Percentiles rank a stretch among this genome's conserved stretches.
Conservation (phyloP, 75 land plant species). For the Chamaecyparis obtusa region DNA sequence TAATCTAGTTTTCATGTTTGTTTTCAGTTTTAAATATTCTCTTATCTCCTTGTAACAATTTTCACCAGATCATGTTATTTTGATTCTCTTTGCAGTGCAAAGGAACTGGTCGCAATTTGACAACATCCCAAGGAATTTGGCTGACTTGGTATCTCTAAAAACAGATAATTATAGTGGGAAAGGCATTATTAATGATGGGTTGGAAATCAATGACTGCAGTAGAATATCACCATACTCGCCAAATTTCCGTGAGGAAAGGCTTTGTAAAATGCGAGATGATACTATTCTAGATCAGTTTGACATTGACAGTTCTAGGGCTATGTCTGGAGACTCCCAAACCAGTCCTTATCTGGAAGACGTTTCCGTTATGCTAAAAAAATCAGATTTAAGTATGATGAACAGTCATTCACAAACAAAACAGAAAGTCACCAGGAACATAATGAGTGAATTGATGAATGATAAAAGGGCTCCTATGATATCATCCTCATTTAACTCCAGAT, state of each 20-base stretch:
- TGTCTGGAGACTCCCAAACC: neutral
- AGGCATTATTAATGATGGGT: neutral
- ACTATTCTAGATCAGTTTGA: neutral
- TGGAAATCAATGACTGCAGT: neutral
- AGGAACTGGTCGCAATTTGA: neutral
- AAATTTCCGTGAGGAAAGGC: neutral
- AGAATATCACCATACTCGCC: neutral
- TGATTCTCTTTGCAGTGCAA: neutral
- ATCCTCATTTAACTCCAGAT: neutral
- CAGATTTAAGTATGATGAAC: neutral
- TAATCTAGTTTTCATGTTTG: neutral
- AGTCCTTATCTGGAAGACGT: constrained; percentile 8
- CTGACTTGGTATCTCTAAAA: neutral
- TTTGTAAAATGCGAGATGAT: neutral
- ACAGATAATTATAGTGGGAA: neutral
- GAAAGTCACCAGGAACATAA: neutral
- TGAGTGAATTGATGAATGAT: neutral
- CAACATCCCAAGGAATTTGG: neutral
- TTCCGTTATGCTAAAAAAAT: constrained; percentile 2
- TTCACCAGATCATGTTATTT: neutral
- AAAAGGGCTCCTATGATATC: neutral
- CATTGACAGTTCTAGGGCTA: neutral
- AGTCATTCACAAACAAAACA: neutral
- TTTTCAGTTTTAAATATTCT: neutral
- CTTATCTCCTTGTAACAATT: neutral